Base-by-base conservation (phyloP, 306 rosid genomes). In the Fagus crenata region DNA sequence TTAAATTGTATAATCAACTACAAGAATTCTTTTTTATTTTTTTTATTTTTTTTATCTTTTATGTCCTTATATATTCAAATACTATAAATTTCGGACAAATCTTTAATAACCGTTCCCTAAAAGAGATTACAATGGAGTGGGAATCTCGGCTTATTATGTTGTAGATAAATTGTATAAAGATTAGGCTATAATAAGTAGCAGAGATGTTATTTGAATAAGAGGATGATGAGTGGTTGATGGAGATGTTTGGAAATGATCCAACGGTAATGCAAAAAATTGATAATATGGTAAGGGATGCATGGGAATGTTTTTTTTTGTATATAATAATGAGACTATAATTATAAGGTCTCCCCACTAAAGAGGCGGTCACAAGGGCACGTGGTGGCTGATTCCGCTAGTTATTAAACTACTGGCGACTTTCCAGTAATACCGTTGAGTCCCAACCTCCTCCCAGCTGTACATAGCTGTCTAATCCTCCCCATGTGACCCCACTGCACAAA, bases 391-490 rank as follows among this genome's bases (percentile, higher is more conserved):
- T 84, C 72, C 69, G 65, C 35, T 67, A 75, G 31, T 67, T 72
- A 42, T 60, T 71, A 77, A 72, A 49, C 18, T 4, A 68, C 53
- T 69, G 75, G 83, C 85, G 81, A 83, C 79, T 87, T 87, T 87
- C 81, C 74, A 75, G 89, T 85, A 78, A 81, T 81, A 85, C 91
- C 91, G 89, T 85, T 85, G 89, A 87, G 78, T 41, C 69, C 68
- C 87, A 83, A 85, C 86, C 84, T 77, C 89, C 79, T 67, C 82
- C 78, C 83, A 85, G 89, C 89, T 85, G 91, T 85, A 41, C 75
- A 76, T 82, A 81, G 87, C 87, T 87, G 91, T 87, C 89, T 80
- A 59, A 37, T 74, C 75, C 49, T 49, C 65, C 70, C 84, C 84
- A 74, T 68, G 84, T 80, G 63, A 75, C 72, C 79, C 54, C 65